Conservation (phyloP, 176 grass and related monocot genomes). For the Aegilops sharonensis region DNA sequence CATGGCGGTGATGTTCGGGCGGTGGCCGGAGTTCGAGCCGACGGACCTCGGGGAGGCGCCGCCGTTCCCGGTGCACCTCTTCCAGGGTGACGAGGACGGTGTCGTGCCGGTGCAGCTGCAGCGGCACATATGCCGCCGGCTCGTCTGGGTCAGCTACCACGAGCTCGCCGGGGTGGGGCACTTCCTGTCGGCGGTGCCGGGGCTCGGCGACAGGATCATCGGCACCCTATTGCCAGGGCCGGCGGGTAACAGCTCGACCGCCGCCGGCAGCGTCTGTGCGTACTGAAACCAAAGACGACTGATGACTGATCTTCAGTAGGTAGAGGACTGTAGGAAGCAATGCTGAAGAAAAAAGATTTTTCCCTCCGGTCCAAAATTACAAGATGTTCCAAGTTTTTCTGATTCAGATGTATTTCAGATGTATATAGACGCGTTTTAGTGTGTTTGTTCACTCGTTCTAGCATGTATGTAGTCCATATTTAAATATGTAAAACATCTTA, state of each 20-base stretch:
- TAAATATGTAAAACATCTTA: neutral
- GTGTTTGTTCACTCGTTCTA: no score
- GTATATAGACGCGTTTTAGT: no score
- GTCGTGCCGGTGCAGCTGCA: constrained; percentile 87
- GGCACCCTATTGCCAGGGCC: constrained; percentile 34
- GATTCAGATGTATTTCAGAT: no score
- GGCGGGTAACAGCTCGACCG: neutral
- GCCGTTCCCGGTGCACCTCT: constrained; percentile 78
- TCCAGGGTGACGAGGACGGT: constrained; percentile 91
- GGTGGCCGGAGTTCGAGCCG: constrained; percentile 90
- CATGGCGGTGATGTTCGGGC: constrained; percentile 93
- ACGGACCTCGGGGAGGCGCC: constrained; percentile 53
- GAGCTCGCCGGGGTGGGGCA: constrained; percentile 63
- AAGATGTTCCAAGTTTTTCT: no score
- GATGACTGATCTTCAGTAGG: constrained; percentile 12
- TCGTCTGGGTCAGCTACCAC: constrained; percentile 82
- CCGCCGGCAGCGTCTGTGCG: neutral
- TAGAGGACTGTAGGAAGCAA: neutral
- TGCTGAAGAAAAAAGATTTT: neutral
- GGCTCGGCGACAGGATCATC: constrained; percentile 70
- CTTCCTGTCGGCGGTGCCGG: constrained; percentile 55
- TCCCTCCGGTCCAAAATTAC: no score
- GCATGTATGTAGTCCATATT: no score
- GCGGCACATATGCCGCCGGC: constrained; percentile 58
- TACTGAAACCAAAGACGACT: neutral